Base-by-base conservation (phyloP, 2,329 filamentous ascomycete genomes). In the Xylaria sp. region DNA sequence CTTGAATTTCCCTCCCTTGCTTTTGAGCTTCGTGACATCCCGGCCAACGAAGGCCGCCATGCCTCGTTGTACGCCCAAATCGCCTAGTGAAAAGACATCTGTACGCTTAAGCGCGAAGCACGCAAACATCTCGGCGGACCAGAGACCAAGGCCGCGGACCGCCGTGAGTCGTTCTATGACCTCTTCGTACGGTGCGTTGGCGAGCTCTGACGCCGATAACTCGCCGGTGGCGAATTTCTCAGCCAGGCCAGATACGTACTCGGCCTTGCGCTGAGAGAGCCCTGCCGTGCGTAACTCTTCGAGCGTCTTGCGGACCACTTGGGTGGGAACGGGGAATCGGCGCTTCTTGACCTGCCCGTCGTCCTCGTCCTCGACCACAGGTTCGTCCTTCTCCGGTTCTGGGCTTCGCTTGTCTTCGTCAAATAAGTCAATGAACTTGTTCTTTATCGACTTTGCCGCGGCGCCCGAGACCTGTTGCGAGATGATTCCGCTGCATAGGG, bases 71-170 rank as follows among this genome's bases (percentile, higher is more conserved):
- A 99, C 93, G 4, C 96, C 96, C 70, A 99, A 82, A 81, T 99
- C 95, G 0, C 96, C 95, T 0, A 93, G 91, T 25, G 91, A 93
- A 79, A 98, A 97, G 25, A 99, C 93, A 81, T 99, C 95, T 86
- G 94, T 91, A 13, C 94, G 86, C 85, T 98, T 98, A 48, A 99
- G 84, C n/a, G 89, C 92, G 81, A 99, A 98, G 80, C 92, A 93
- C 59, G 94, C 93, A 84, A 99, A 99, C 96, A 99, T 98, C 84
- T 98, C 94, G 16, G 97, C 94, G 57, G 91, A 94, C 96, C 96
- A 98, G 63, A 86, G 87, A 0, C 96, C 96, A 59, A 98, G 82
- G 0, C 96, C 96, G 10, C 95, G 87, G 5, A 99, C 94, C 0
- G 94, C 92, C 57, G 92, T 93, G 57, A 99, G 84, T 78, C 88